phyloP scores from a whole-genome alignment of 306 rosid species.

The Inga leiocalycina region DNA sequence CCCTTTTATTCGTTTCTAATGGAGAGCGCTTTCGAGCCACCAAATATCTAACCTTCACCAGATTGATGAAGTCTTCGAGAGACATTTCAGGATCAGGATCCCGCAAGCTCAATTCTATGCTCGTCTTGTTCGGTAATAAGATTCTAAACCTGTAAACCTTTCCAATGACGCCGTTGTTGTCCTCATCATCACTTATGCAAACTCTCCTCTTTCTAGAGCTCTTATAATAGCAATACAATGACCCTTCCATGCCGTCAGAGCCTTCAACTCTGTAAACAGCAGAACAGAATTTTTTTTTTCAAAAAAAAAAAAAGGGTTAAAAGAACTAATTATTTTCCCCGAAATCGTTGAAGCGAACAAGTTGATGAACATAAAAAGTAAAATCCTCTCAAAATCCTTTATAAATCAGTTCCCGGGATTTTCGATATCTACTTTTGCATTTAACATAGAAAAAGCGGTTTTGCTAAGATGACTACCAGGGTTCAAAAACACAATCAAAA shows the following conservation, averaged over 20 bases:
- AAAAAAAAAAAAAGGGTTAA: not conserved
- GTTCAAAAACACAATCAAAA: not conserved
- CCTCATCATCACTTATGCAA: not conserved
- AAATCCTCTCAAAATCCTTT: not conserved
- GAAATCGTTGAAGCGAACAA: not conserved
- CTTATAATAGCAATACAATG: too few species aligned
- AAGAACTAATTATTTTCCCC: not conserved
- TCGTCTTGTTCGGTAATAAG: slow-evolving; percentile 48
- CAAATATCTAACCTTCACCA: slow-evolving; percentile 36
- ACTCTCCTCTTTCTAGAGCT: slow-evolving; percentile 29
- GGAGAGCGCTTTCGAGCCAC: not conserved
- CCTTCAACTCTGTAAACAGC: slow-evolving; percentile 3
- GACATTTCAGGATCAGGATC: slow-evolving; percentile 37
- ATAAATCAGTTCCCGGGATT: not conserved
- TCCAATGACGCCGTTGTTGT: not conserved
- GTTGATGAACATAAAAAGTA: not conserved
- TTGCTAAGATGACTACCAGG: not conserved
- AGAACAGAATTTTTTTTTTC: not conserved
- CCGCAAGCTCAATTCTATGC: slow-evolving; percentile 30
- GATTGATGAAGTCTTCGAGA: slow-evolving; percentile 32
- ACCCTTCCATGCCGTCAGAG: slow-evolving; percentile 20
- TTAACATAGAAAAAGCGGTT: not conserved
- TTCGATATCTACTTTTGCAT: not conserved
- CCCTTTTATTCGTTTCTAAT: slow-evolving; percentile 33
- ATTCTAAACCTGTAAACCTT: slow-evolving; percentile 39